phyloP scores from a whole-genome alignment of 345 rosid genomes.

The Clausena lansium region DNA sequence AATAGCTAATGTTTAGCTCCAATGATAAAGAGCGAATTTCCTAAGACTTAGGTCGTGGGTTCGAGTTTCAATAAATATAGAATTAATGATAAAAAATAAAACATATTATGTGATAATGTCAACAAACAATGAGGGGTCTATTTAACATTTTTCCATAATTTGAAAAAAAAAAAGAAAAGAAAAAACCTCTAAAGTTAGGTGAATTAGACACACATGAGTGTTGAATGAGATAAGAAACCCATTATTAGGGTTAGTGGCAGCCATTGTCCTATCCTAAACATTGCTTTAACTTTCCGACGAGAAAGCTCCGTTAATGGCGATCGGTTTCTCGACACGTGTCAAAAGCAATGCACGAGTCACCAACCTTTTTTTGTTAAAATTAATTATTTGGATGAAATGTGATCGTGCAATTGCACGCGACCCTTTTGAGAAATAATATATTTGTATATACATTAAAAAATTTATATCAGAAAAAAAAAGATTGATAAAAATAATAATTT shows the following conservation, averaged over 20 bases:
- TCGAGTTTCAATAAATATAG: no score
- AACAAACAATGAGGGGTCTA: no score
- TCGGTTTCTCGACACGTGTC: slow-evolving; percentile 16
- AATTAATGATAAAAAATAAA: no score
- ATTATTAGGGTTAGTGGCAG: slow-evolving; percentile 12
- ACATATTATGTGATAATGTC: no score
- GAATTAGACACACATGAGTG: background rate
- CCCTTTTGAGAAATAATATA: slow-evolving; percentile 4
- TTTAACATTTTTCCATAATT: background rate
- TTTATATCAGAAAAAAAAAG: background rate
- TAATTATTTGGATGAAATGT: slow-evolving; percentile 1
- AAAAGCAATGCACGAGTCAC: background rate
- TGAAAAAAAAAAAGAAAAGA: no score
- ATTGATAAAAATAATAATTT: background rate
- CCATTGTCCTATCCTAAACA: slow-evolving; percentile 3
- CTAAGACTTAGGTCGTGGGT: no score
- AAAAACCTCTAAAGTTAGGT: slow-evolving; percentile 11
- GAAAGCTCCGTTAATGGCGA: slow-evolving; percentile 11
- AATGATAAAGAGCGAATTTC: no score
- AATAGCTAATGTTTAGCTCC: no score
- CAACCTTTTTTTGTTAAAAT: background rate
- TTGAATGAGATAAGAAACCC: slow-evolving; percentile 10
- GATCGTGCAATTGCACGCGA: slow-evolving; percentile 23
- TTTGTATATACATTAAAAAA: background rate
- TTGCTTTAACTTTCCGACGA: slow-evolving; percentile 11